phyloP scores from a whole-genome alignment of 495 filamentous ascomycete species.

The Penicillium alfredii region DNA sequence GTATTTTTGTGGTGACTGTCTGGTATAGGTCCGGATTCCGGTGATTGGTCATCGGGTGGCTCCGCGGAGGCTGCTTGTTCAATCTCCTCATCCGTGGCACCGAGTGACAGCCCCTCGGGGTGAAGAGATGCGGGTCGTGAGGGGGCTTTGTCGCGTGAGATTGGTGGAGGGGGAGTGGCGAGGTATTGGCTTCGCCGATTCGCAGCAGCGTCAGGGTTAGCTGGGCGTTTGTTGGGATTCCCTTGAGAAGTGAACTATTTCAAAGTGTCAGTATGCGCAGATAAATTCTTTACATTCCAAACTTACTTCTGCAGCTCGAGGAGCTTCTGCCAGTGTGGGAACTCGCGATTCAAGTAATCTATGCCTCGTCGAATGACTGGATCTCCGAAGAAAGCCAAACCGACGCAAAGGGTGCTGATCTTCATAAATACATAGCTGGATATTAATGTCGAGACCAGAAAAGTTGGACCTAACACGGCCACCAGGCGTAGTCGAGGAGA shows the following conservation, averaged over 20 bases:
- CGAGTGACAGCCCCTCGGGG: slow-evolving; percentile 36
- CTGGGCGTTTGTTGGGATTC: slow-evolving; percentile 82
- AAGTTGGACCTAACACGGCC: slow-evolving; percentile 50
- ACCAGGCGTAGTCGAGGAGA: slow-evolving; percentile 58
- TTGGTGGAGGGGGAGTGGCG: slow-evolving; percentile 75
- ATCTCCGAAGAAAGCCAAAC: slow-evolving; percentile 75
- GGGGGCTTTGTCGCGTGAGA: slow-evolving; percentile 47
- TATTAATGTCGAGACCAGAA: slow-evolving; percentile 53
- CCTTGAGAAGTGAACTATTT: slow-evolving; percentile 64
- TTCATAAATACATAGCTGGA: slow-evolving; percentile 70
- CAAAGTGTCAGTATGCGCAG: slow-evolving; percentile 3
- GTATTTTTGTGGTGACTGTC: slow-evolving; percentile 24
- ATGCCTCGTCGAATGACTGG: slow-evolving; percentile 60
- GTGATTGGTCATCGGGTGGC: neutral
- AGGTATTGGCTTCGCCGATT: slow-evolving; percentile 73
- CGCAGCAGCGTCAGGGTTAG: slow-evolving; percentile 78
- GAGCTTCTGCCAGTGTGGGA: slow-evolving; percentile 71
- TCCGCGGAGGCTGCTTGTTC: slow-evolving; percentile 27
- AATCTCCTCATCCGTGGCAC: slow-evolving; percentile 48
- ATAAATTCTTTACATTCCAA: neutral
- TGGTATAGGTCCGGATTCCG: slow-evolving; percentile 1
- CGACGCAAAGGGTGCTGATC: slow-evolving; percentile 52
- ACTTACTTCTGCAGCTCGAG: slow-evolving; percentile 62
- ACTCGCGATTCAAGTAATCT: slow-evolving; percentile 55
- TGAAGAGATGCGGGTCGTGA: slow-evolving; percentile 26